Conservation (phyloP, 306 rosid genomes). For the Alnus rubra region DNA sequence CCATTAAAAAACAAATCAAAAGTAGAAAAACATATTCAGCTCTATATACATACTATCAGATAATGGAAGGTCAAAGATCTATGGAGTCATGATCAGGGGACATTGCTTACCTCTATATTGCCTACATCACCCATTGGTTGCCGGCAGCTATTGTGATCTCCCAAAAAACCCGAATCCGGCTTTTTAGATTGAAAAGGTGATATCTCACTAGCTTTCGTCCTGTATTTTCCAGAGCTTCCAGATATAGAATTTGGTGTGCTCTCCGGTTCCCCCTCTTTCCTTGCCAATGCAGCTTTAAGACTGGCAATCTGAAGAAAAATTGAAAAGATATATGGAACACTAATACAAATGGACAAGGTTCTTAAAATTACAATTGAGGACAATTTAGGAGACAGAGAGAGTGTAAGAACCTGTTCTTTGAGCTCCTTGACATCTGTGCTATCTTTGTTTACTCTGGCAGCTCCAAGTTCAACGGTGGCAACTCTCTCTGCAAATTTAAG, state of each 20-base stretch:
- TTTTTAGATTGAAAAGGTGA: constrained; percentile 55
- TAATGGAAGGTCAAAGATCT: neutral
- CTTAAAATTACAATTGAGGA: constrained; percentile 22
- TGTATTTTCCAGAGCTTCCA: constrained; percentile 62
- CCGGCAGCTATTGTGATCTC: constrained; percentile 39
- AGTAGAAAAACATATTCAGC: neutral
- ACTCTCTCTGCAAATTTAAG: constrained; percentile 96
- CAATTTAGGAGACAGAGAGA: constrained; percentile 10
- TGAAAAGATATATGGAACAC: constrained; percentile 12
- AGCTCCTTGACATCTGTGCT: constrained; percentile 80
- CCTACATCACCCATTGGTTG: constrained; percentile 62
- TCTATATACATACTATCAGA: neutral
- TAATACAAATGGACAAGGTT: constrained; percentile 4
- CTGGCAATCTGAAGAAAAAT: constrained; percentile 57
- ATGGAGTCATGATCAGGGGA: neutral
- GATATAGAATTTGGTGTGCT: constrained; percentile 36
- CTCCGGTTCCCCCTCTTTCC: constrained; percentile 65
- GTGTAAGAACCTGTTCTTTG: constrained; percentile 76
- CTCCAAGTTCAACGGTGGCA: constrained; percentile 93
- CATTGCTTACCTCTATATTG: constrained; percentile 51
- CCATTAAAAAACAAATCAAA: neutral
- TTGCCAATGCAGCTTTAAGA: constrained; percentile 75
- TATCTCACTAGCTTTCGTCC: constrained; percentile 48
- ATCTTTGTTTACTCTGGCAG: constrained; percentile 91
- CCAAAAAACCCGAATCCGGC: constrained; percentile 39